A percentile compares a stretch with the other conserved stretches of the same genome.
Conservation (phyloP, 2,329 filamentous ascomycete genomes). For the Sporothrix protearum region DNA sequence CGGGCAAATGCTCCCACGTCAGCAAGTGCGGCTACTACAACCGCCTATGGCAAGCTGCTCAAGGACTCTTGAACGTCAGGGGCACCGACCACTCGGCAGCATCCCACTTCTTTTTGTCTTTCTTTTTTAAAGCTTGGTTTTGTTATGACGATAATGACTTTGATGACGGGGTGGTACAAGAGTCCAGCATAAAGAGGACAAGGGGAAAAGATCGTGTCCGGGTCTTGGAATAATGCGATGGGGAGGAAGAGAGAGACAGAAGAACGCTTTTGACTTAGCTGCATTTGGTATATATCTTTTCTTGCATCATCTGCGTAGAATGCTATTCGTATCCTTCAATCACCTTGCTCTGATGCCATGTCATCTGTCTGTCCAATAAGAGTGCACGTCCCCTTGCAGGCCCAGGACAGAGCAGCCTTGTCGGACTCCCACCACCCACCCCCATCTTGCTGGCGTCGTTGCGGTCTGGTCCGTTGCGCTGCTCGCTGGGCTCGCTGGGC, state of each 20-base stretch:
- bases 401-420: no score
- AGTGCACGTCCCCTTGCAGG: background rate
- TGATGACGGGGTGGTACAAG: background rate
- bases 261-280: conserved; percentile 6
- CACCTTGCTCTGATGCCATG: background rate
- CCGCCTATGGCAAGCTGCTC: conserved; percentile 53
- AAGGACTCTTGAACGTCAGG: background rate
- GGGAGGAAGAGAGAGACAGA: background rate
- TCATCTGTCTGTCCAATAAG: background rate
- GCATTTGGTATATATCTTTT: background rate
- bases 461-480: background rate
- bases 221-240: background rate
- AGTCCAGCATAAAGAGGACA: background rate
- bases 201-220: background rate
- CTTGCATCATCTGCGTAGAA: background rate
- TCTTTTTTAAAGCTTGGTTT: no score
- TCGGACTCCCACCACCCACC: background rate
- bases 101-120: background rate
- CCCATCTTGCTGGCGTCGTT: background rate
- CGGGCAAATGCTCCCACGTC: conserved; percentile 69
- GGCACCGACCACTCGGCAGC: background rate
- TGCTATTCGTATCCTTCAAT: background rate
- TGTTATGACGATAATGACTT: conserved; percentile 18
- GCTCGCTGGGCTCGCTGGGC: background rate
- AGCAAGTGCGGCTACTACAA: conserved; percentile 72